These are phyloP conservation scores for Salix viminalis DNA, from an alignment of 345 rosid species.

Conservation along the genomic window DNA sequence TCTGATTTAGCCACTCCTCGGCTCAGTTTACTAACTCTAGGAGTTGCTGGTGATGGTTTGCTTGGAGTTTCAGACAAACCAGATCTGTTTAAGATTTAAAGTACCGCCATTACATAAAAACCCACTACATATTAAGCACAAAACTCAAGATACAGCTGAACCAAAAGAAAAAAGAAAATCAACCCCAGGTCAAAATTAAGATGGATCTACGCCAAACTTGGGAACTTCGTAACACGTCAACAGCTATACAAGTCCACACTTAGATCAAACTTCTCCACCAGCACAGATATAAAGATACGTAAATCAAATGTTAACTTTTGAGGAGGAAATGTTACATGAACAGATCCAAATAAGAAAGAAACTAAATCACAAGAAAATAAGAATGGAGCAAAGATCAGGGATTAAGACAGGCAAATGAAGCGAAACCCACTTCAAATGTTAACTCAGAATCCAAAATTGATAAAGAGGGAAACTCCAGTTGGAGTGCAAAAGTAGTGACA, in stretches of 20 bases:
- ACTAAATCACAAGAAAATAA: neutral
- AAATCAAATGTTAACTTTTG: neutral
- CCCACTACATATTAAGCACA: constrained; percentile 2
- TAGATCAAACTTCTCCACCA: constrained; percentile 9
- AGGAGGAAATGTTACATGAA: neutral
- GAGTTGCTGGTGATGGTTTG: constrained; percentile 65
- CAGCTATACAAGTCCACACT: neutral
- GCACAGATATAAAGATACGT: neutral
- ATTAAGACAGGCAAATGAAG: constrained; percentile 3
- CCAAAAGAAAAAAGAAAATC: neutral
- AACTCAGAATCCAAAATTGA: constrained; percentile 8
- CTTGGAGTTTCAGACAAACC: constrained; percentile 63
- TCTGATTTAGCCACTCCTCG: constrained; percentile 58
- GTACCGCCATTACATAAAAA: constrained; percentile 9
- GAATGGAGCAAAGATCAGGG: constrained; percentile 2
- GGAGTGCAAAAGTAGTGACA: neutral
- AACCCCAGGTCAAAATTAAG: neutral
- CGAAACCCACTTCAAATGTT: constrained; percentile 11
- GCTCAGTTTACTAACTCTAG: constrained; percentile 53
- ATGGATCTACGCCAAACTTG: constrained; percentile 21
- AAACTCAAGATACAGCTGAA: constrained; percentile 1
- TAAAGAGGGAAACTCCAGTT: neutral
- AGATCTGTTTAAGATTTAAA: constrained; percentile 50
- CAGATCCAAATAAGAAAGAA: constrained; percentile 15
- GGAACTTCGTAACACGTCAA: neutral